phyloP scores from a whole-genome alignment of 2,329 filamentous ascomycete genomes.

The Alternaria rosae region DNA sequence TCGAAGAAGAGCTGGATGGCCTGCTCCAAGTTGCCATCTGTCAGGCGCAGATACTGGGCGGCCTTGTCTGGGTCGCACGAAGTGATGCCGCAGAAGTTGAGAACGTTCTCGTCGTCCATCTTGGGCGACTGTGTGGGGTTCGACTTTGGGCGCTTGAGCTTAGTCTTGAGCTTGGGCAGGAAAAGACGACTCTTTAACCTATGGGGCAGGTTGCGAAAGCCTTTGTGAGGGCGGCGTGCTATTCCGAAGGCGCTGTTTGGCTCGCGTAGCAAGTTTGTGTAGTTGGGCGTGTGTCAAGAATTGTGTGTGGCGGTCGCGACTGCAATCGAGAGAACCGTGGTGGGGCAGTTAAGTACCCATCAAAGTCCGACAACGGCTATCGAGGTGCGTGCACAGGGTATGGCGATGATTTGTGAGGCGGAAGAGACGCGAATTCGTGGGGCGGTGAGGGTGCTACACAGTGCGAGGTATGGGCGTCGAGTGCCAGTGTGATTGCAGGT shows the following conservation, averaged over 20 bases:
- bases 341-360: slow-evolving; percentile 34
- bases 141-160: background rate
- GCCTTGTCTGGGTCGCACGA: slow-evolving; percentile 76
- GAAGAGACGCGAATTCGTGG: background rate
- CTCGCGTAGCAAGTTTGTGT: background rate
- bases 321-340: slow-evolving; percentile 23
- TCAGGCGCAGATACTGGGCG: slow-evolving; percentile 81
- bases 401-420: background rate
- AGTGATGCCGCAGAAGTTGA: slow-evolving; percentile 83
- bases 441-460: slow-evolving; percentile 4
- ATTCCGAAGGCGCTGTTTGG: background rate
- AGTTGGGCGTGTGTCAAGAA: background rate
- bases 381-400: background rate
- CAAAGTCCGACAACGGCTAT: slow-evolving; percentile 7
- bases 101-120: slow-evolving; percentile 66
- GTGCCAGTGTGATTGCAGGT: slow-evolving; percentile 4
- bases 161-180: background rate
- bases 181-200: background rate
- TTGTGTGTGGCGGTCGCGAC: slow-evolving; percentile 23
- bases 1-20: slow-evolving; percentile 92
- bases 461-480: slow-evolving; percentile 7
- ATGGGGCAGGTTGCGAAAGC: background rate
- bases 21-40: slow-evolving; percentile 83
- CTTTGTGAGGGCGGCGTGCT: slow-evolving; percentile 1
- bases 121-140: slow-evolving; percentile 6